Evolutionary conservation across 225 moss, liverwort and hornwort species (phyloP).

Genomic region (Bryoerythrophyllum caledonicum): DNA sequence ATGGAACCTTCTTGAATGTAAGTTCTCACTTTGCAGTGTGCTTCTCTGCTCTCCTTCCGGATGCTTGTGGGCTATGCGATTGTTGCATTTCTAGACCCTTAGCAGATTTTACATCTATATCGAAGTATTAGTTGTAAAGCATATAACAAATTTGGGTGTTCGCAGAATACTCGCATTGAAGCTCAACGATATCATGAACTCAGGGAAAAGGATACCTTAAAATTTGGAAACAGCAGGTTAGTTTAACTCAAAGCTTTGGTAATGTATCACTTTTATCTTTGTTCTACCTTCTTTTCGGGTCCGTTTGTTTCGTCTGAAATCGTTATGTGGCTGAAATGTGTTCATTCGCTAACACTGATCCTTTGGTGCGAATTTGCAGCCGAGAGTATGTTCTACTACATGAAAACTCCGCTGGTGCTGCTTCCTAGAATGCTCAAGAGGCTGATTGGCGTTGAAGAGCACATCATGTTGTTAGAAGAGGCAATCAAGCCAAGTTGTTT

Average conservation of each 20-base stretch:
- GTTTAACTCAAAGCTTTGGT: conserved; percentile 19
- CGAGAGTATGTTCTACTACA: conserved; percentile 97
- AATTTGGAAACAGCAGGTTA: conserved; percentile 99
- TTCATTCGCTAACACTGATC: background rate
- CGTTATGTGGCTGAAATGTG: background rate
- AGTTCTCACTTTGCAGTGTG: conserved; percentile 24
- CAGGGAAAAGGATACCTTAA: conserved; percentile 91
- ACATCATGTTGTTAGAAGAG: conserved; percentile 15
- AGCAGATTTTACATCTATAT: background rate
- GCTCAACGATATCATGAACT: conserved; percentile 93
- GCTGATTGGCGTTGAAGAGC: conserved; percentile 18
- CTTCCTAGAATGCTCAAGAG: conserved; percentile 37
- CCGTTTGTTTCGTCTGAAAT: background rate
- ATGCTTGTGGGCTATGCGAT: conserved; percentile 7
- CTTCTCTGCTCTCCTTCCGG: background rate
- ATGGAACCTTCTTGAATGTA: conserved; percentile 95
- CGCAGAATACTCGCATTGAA: conserved; percentile 83
- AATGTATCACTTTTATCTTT: background rate
- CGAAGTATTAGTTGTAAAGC: background rate
- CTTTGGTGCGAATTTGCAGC: conserved; percentile 50
- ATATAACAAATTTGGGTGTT: conserved; percentile 11
- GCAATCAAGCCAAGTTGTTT: conserved; percentile 18
- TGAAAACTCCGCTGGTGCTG: conserved; percentile 74
- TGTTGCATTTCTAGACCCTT: conserved; percentile 2
- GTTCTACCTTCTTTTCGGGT: background rate